Evolutionary conservation across 2,329 filamentous ascomycete genomes (phyloP), one percentile per base, ranked within the genome.

Genomic region (Aciculosporium take): DNA sequence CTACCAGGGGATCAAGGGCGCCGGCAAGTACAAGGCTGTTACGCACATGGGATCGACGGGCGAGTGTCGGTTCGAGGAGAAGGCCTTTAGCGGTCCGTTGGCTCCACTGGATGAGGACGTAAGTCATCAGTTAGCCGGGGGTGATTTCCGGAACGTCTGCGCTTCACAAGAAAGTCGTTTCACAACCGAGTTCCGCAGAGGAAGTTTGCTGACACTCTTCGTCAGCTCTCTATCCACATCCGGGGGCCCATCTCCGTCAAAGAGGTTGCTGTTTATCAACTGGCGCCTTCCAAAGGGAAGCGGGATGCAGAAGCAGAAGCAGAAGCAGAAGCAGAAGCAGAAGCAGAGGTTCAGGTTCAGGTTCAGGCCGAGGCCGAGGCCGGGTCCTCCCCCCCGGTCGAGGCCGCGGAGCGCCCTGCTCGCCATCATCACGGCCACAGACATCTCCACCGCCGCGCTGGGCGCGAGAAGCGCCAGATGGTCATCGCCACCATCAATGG

Each of bases 31-130:
- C 64, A 69, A 81, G 45, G 69, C 71, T 41, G 71, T 87, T 28
- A 73, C 67, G 21, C 52, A 54, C 41, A 84, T 87, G 74, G 65
- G 72, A 45, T 51, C 64, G 13, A 54, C 61, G 37, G 72, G 72
- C 31, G 53, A 63, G 17, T 87, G 83, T 58, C 51, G 60, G 6
- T 74, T 67, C 47, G 56, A 65, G 29, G 60, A 67, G 13, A 62
- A 70, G 45, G 43, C 57, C 1, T 86, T 77, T 53, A 65, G 60
- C 9, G 81, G 81, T 12, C 64, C 71, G 31, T 62, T 84, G 39
- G 72, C 79, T 23, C 82, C 83, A 6, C 67, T 85, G 27, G 69
- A 82, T 46, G 76, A 82, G 55, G 81, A 81, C 63, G 81, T 85
- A 63, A 60, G 74, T 58, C 24, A 18, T 12, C n/a, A n/a, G n/a